A percentile compares a stretch with the other conserved stretches of the same genome.
Conservation (phyloP, 345 rosid species). For the Eucalyptus regnans region DNA sequence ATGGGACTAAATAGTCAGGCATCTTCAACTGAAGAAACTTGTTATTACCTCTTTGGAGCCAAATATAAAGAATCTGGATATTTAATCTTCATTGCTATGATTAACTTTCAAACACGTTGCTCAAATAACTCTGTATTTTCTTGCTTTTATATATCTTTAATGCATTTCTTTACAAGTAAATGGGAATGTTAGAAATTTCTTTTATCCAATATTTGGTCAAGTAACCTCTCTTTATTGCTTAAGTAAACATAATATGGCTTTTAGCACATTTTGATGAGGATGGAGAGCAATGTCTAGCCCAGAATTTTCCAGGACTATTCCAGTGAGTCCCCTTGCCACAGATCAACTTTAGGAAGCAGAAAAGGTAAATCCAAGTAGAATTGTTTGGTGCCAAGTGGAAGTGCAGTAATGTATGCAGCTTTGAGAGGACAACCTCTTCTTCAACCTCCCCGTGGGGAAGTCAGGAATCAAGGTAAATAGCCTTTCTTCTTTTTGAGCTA, state of each 20-base stretch:
- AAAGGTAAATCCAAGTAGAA: not conserved
- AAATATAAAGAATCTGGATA: not conserved
- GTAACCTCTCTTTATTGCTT: not conserved
- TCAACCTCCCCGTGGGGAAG: not conserved
- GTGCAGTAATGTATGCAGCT: not conserved
- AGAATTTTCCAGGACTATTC: conserved; percentile 3
- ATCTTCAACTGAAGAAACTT: not conserved
- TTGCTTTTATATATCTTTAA: not conserved
- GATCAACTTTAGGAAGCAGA: not conserved
- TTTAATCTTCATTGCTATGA: not conserved
- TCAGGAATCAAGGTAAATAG: not conserved
- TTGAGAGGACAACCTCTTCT: not conserved
- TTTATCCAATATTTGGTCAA: not conserved
- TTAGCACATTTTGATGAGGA: conserved; percentile 1
- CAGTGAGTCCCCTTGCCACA: not conserved
- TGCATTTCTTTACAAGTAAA: not conserved
- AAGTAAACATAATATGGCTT: not conserved
- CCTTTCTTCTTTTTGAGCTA: not conserved
- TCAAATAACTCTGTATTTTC: not conserved
- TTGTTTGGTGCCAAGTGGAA: not conserved
- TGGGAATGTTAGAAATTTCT: not conserved
- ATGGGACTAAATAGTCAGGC: not conserved
- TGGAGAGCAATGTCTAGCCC: conserved; percentile 11
- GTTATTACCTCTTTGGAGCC: not conserved
- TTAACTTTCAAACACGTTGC: not conserved